phyloP scores from a whole-genome alignment of 2,329 filamentous ascomycete genomes.

The Colletotrichum eleusines region DNA sequence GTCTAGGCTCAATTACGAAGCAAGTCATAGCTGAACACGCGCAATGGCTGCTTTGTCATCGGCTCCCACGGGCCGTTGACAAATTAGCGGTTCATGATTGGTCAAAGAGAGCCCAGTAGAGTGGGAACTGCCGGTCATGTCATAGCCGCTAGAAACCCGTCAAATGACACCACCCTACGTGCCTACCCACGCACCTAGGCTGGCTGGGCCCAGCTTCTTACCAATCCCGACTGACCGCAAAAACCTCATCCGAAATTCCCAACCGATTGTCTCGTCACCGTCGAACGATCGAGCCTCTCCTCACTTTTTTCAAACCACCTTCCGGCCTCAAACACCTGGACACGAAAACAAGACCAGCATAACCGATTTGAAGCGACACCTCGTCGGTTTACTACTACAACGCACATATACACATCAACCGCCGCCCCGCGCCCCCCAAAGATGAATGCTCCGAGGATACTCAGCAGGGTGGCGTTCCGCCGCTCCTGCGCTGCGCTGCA shows the following conservation, averaged over 20 bases:
- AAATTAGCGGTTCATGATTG: constrained; percentile 37
- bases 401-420: not conserved
- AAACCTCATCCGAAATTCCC: constrained; percentile 37
- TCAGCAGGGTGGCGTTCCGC: constrained; percentile 39
- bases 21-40: constrained; percentile 12
- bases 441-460: constrained; percentile 41
- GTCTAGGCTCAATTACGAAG: not conserved
- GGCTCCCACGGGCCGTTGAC: constrained; percentile 10
- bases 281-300: constrained; percentile 4
- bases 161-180: constrained; percentile 30
- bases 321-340: not conserved
- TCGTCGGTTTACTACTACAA: not conserved
- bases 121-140: constrained; percentile 25
- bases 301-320: not conserved
- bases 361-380: not conserved
- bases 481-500: constrained; percentile 36
- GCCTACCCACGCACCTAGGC: too few relatives aligned
- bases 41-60: constrained; percentile 34
- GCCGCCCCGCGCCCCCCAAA: too few relatives aligned
- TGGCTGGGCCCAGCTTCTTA: constrained; percentile 35
- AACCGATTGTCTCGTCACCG: constrained; percentile 16
- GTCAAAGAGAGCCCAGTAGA: not conserved
- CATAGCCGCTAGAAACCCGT: constrained; percentile 39
- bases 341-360: not conserved
- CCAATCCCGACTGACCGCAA: constrained; percentile 17